phyloP scores from a whole-genome alignment of 257 asterid species.

The Misopates orontium region DNA sequence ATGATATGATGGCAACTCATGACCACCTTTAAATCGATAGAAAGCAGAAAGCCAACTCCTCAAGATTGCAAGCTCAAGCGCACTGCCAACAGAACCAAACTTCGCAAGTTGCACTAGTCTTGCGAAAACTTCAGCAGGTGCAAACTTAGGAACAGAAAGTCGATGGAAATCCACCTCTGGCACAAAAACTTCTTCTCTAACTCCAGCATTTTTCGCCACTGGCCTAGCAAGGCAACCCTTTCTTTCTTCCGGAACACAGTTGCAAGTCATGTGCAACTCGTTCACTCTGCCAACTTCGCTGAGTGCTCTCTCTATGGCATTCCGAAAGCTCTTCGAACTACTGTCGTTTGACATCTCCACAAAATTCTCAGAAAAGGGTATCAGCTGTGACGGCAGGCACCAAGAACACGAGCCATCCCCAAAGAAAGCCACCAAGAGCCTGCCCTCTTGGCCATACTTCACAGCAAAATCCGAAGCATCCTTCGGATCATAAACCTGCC shows the following conservation, averaged over 20 bases:
- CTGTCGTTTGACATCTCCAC: conserved; percentile 40
- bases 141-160: conserved; percentile 40
- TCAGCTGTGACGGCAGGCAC: conserved; percentile 64
- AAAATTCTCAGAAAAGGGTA: conserved; percentile 58
- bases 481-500: conserved; percentile 59
- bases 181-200: conserved; percentile 46
- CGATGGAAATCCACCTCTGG: conserved; percentile 52
- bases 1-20: conserved; percentile 30
- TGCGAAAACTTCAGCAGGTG: conserved; percentile 42
- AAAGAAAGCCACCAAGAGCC: conserved; percentile 67
- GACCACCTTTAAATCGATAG: conserved; percentile 42
- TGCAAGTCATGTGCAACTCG: conserved; percentile 52
- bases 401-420: conserved; percentile 81
- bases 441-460: conserved; percentile 46
- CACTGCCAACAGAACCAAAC: conserved; percentile 28
- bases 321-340: conserved; percentile 36
- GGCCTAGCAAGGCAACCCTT: conserved; percentile 43
- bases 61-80: conserved; percentile 51
- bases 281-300: conserved; percentile 51
- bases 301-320: conserved; percentile 50
- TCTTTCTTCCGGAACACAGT: conserved; percentile 41
- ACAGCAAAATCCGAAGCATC: conserved; percentile 65
- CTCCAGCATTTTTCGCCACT: conserved; percentile 49
- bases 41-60: conserved; percentile 67
- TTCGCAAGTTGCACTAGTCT: conserved; percentile 32